Evolutionary conservation across 2,329 filamentous ascomycete genomes (phyloP), one percentile per base, ranked within the genome.

Genomic region (Aspergillus fumigatiaffinis): DNA sequence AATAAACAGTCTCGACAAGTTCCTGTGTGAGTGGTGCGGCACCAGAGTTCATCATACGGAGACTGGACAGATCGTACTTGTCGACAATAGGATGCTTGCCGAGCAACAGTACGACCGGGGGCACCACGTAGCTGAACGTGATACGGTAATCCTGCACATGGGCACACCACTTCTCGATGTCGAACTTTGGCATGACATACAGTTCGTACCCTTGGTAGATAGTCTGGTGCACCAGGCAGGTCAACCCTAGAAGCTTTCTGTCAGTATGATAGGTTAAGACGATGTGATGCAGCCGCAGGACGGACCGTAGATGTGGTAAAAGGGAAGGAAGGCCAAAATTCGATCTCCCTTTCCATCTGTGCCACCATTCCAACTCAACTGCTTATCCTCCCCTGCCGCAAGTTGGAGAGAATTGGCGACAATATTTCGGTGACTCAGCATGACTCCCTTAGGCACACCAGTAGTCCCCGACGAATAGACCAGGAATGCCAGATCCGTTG

Each of bases 401-500:
- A 81, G 69, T 74, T 90, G 87, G 29, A 83, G 64, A 6, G 86
- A 70, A 72, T 96, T 96, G 58, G 90, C 78, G 10, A 95, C 84
- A 58, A 96, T 87, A 71, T 97, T 97, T 62, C 77, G 74, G 74
- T 97, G 93, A 7, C 86, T 89, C 32, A 97, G 80, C 84, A 91
- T 89, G 14, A 97, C 93, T 17, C 92, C 93, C 74, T 97, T 97
- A 0, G 93, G 92, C 52, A 92, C 78, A 1, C 93, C 93, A 0
- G 93, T 97, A 0, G 93, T 97, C 7, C 93, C 93, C 7, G 88
- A 92, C 51, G 87, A 91, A 73, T 96, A 97, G 0, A 95, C 91
- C 56, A 97, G 75, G 68, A 94, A 96, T 0, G 91, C 88, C 26
- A 94, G 72, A 69, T 96, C 91, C 56, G 85, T 87, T 51, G 82